These are phyloP conservation scores for Porphyrellus cyaneotinctus DNA, from an alignment of 768 basidiomycete species.

Conservation along the genomic window DNA sequence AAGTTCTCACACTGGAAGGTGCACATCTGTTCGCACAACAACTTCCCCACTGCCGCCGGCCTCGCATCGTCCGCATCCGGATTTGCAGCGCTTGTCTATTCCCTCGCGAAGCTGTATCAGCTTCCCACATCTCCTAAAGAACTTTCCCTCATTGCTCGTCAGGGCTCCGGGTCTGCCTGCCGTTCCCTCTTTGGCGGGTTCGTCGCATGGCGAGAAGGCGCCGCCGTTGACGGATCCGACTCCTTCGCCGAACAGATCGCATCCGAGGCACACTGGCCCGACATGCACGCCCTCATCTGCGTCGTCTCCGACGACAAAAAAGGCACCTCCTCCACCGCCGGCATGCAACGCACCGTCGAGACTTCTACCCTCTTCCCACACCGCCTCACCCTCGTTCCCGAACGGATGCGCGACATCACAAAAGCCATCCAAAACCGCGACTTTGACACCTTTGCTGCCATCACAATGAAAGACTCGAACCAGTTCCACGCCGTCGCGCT, in stretches of 20 bases:
- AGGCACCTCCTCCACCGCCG: conserved; percentile 88
- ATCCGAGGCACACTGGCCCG: conserved; percentile 84
- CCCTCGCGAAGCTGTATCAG: conserved; percentile 80
- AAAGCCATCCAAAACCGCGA: conserved; percentile 73
- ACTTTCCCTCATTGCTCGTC: conserved; percentile 92
- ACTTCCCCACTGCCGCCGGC: conserved; percentile 98
- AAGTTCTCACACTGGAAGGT: conserved; percentile 46
- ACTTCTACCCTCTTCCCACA: conserved; percentile 86
- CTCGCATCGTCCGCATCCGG: conserved; percentile 97
- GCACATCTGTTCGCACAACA: conserved; percentile 94
- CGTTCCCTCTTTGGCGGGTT: conserved; percentile 96
- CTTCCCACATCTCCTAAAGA: conserved; percentile 74
- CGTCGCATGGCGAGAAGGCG: conserved; percentile 81
- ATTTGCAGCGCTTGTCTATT: conserved; percentile 90
- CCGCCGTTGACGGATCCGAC: conserved; percentile 66
- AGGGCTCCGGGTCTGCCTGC: conserved; percentile 97
- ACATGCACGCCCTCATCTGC: conserved; percentile 95
- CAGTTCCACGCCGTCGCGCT: conserved; percentile 98
- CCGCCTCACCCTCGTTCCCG: conserved; percentile 88
- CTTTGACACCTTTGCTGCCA: conserved; percentile 82
- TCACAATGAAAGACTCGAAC: conserved; percentile 98
- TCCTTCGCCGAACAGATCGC: conserved; percentile 87
- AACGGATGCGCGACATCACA: conserved; percentile 79
- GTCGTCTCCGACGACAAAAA: conserved; percentile 96
- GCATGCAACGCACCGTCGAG: conserved; percentile 97